A percentile compares a stretch with the other conserved stretches of the same genome.
Conservation (phyloP, 805 yeast genomes). For the Ogataea nonfermentans region DNA sequence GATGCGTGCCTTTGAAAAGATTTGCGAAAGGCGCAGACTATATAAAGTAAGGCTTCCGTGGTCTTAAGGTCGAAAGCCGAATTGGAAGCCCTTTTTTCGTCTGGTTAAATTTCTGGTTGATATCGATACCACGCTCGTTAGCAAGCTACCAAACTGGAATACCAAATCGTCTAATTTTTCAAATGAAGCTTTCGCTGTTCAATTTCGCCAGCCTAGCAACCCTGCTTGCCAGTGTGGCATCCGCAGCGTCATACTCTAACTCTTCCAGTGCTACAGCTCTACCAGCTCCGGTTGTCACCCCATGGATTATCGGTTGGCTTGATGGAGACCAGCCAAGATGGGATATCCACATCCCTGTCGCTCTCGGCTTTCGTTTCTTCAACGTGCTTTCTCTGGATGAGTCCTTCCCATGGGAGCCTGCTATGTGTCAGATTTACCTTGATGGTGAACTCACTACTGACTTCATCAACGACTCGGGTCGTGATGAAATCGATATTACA, state of each 20-base stretch:
- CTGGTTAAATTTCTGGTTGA: slow-evolving; percentile 6
- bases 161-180: background rate
- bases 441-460: slow-evolving; percentile 11
- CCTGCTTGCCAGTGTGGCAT: slow-evolving; percentile 16
- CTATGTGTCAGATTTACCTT: slow-evolving; percentile 1
- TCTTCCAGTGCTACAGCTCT: slow-evolving; percentile 17
- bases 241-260: slow-evolving; percentile 23
- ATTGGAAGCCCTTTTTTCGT: slow-evolving; percentile 6
- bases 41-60: background rate
- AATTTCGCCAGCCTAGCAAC: slow-evolving; percentile 18
- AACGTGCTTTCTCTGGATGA: slow-evolving; percentile 22
- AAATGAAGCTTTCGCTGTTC: slow-evolving; percentile 23
- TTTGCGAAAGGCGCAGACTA: slow-evolving; percentile 1
- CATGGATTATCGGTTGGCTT: slow-evolving; percentile 17
- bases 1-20: slow-evolving; percentile 4
- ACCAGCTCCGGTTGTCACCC: slow-evolving; percentile 12
- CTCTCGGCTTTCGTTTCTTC: slow-evolving; percentile 11
- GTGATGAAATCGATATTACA: slow-evolving; percentile 18
- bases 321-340: slow-evolving; percentile 22
- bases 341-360: slow-evolving; percentile 21
- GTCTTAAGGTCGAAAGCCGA: slow-evolving; percentile 1
- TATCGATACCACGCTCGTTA: slow-evolving; percentile 18
- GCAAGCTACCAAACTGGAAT: slow-evolving; percentile 6
- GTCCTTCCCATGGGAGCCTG: slow-evolving; percentile 17
- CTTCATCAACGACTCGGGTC: slow-evolving; percentile 19